Evolutionary conservation across 1,139 yeast species (phyloP), one percentile per base, ranked within the genome.

Genomic region (Zygoascus meyerae): DNA sequence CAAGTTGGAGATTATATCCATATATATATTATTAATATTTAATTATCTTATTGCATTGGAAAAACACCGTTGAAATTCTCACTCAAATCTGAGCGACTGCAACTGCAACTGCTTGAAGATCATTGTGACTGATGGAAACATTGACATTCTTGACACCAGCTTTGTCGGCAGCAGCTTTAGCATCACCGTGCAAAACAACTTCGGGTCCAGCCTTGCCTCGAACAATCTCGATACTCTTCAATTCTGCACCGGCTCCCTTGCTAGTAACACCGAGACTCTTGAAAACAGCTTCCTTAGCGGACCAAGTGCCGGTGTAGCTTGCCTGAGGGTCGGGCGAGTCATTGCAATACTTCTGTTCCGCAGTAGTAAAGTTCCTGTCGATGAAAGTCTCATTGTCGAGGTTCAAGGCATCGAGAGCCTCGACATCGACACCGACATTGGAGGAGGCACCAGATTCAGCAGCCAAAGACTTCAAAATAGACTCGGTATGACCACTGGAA

Each of bases 211-310:
- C 80, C 52, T 74, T 58, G 57, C 80, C 85, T 60, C 95, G 83
- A 18, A 73, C 61, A 61, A 92, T 86, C 71, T 90, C 97, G 68
- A 92, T 92, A 54, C 89, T 96, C 66, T 78, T 77, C 71, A 92
- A 76, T 42, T 95, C 75, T 47, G 98, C 97, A 54, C 97, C 98
- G 15, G 90, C 97, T 53, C 99, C 99, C 66, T 82, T 78, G 40
- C 95, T 83, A 62, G 79, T 77, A 53, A 87, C 95, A 53, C 95
- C 92, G 61, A 92, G 75, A 16, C 96, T 86, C 74, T 92, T 92
- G 81, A 92, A 92, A 37, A 89, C 97, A 34, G 99, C 98, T 72
- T 92, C 99, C 72, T 92, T 92, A 46, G 98, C 98, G 39, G 96
- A 86, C 99, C 99, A 92, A 44, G 95, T 85, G 47, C 99, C 99